Evolutionary conservation across 495 filamentous ascomycete species (phyloP), one percentile per base, ranked within the genome.

Genomic region (Hapsidospora chrysogenum): DNA sequence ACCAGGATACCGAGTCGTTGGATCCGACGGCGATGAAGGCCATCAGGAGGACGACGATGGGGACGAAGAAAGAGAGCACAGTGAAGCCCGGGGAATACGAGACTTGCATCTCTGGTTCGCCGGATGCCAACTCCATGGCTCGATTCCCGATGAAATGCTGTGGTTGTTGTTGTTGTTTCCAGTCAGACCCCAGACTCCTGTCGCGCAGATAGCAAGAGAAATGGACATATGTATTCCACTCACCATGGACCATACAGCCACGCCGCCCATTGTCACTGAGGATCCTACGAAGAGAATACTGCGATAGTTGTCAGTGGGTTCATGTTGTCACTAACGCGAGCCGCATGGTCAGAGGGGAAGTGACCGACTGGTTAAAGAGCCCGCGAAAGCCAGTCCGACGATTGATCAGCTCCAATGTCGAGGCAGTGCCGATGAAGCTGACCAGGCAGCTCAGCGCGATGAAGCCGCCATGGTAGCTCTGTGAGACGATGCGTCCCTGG

Each of bases 131-230:
- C 11, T 72, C 55, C 23, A 85, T 79, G 3, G 85, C 83, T 14
- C 78, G 67, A 42, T 92, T 89, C 18, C 81, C 83, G 41, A 92
- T 76, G 45, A 75, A 92, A 48, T 92, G 85, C 63, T 63, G 25
- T 2, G 15, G n/a, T n/a, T n/a, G n/a, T n/a, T n/a, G n/a, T n/a
- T n/a, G n/a, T n/a, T n/a, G n/a, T n/a, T n/a, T n/a, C n/a, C n/a
- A n/a, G n/a, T n/a, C n/a, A n/a, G n/a, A n/a, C n/a, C n/a, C n/a
- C n/a, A n/a, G n/a, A 33, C 14, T 18, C 16, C 13, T 22, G 47
- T n/a, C 45, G 42, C 20, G 10, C n/a, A 10, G 31, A 17, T 9
- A 41, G 16, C 17, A 29, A 16, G 16, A 39, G 28, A 28, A 22
- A 30, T 14, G 2, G 4, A 33, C 21, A 29, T 14, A 36, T 28